Conservation (phyloP, 345 rosid species). For the Schrenkiella parvula region DNA sequence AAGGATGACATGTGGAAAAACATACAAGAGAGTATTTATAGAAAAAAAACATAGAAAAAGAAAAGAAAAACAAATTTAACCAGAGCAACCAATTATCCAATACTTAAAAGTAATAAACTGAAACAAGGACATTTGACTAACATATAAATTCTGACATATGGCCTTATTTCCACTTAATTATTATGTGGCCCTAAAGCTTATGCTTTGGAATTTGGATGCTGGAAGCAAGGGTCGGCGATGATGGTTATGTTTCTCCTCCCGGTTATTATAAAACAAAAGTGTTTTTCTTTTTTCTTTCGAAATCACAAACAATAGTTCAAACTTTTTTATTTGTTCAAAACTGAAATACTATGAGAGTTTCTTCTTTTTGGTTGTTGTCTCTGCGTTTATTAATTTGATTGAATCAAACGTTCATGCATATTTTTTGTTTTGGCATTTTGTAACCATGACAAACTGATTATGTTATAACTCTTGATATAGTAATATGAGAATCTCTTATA, state of each 20-base stretch:
- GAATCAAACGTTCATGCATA: not conserved
- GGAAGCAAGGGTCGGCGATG: not conserved
- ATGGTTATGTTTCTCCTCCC: not conserved
- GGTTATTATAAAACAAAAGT: not conserved
- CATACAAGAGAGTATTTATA: too few relatives aligned
- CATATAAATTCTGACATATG: not conserved
- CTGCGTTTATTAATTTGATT: too few relatives aligned
- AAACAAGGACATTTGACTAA: not conserved
- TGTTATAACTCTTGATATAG: not conserved
- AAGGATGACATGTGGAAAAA: too few relatives aligned
- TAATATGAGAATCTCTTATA: not conserved
- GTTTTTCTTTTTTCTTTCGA: too few relatives aligned
- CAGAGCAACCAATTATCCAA: not conserved
- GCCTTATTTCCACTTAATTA: not conserved
- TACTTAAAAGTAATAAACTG: not conserved
- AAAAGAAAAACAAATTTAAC: not conserved
- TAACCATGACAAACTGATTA: not conserved
- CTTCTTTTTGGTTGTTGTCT: too few relatives aligned
- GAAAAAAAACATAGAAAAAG: not conserved
- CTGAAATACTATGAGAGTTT: not conserved
- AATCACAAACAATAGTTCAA: not conserved
- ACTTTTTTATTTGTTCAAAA: not conserved
- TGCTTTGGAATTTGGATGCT: not conserved
- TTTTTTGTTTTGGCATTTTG: not conserved
- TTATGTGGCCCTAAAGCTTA: not conserved